Evolutionary conservation across 1,284 basidiomycete species (phyloP).

Genomic region (Boletus austroedulis): DNA sequence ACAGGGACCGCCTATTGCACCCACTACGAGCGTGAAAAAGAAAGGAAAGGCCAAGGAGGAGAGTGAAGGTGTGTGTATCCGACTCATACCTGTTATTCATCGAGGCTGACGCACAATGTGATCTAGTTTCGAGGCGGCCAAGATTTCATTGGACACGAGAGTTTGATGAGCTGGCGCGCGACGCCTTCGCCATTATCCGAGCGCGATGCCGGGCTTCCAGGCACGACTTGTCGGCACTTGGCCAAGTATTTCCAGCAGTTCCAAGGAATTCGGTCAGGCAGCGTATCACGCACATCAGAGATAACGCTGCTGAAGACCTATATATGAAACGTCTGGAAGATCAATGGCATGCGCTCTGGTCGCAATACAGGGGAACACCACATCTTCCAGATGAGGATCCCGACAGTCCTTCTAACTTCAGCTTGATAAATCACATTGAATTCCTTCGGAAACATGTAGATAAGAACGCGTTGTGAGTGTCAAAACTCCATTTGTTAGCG

Average conservation of each 20-base stretch:
- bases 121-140: slow-evolving; percentile 44
- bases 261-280: slow-evolving; percentile 66
- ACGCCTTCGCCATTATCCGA: slow-evolving; percentile 78
- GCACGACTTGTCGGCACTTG: slow-evolving; percentile 68
- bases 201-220: slow-evolving; percentile 67
- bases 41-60: slow-evolving; percentile 42
- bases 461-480: slow-evolving; percentile 77
- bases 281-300: slow-evolving; percentile 58
- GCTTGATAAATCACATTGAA: slow-evolving; percentile 71
- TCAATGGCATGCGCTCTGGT: slow-evolving; percentile 77
- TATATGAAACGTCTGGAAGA: slow-evolving; percentile 81
- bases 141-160: slow-evolving; percentile 83
- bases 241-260: slow-evolving; percentile 75
- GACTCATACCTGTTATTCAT: neutral
- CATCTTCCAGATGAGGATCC: slow-evolving; percentile 72
- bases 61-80: slow-evolving; percentile 26
- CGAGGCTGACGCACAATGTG: slow-evolving; percentile 9
- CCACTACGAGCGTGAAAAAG: slow-evolving; percentile 30
- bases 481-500: neutral
- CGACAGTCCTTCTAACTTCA: slow-evolving; percentile 67
- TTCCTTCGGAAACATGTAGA: slow-evolving; percentile 80
- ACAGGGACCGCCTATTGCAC: slow-evolving; percentile 48
- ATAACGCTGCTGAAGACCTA: slow-evolving; percentile 63
- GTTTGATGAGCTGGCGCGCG: slow-evolving; percentile 83
- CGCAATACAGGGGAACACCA: slow-evolving; percentile 62